Conservation (phyloP, 441 rosid species). For the Flueggea neowawraea region DNA sequence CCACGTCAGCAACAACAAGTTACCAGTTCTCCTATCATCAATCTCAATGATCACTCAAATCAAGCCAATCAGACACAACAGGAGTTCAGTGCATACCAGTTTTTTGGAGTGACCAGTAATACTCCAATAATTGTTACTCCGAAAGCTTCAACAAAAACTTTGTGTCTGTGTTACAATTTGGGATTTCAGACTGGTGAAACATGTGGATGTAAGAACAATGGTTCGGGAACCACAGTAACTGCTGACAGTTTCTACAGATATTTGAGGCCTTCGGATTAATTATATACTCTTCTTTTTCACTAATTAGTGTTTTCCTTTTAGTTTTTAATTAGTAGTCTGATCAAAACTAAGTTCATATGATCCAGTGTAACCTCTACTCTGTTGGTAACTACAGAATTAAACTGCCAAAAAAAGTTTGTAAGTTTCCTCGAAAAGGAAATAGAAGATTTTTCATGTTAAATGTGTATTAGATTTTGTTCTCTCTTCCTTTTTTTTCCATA, state of each 20-base stretch:
- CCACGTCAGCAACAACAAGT: not conserved
- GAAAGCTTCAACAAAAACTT: not conserved
- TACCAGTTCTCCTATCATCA: not conserved
- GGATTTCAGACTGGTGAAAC: conserved; percentile 21
- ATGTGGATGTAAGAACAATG: conserved; percentile 23
- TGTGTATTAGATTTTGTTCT: too few relatives aligned
- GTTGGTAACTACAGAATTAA: too few relatives aligned
- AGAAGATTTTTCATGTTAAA: too few relatives aligned
- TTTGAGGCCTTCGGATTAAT: conserved; percentile 11
- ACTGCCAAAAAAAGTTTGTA: too few relatives aligned
- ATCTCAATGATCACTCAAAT: not conserved
- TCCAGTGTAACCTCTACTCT: too few relatives aligned
- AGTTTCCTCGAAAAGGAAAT: too few relatives aligned
- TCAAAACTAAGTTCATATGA: too few relatives aligned
- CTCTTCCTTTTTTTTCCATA: too few relatives aligned
- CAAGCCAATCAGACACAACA: not conserved
- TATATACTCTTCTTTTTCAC: not conserved
- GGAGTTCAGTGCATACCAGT: too few relatives aligned
- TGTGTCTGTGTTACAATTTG: conserved; percentile 24
- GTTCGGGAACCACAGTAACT: not conserved
- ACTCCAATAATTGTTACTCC: not conserved
- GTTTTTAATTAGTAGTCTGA: not conserved
- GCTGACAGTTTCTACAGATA: conserved; percentile 8
- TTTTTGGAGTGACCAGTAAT: not conserved
- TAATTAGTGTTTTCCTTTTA: not conserved